phyloP scores from a whole-genome alignment of 2,329 filamentous ascomycete species.

The Arachnomyces sp. region DNA sequence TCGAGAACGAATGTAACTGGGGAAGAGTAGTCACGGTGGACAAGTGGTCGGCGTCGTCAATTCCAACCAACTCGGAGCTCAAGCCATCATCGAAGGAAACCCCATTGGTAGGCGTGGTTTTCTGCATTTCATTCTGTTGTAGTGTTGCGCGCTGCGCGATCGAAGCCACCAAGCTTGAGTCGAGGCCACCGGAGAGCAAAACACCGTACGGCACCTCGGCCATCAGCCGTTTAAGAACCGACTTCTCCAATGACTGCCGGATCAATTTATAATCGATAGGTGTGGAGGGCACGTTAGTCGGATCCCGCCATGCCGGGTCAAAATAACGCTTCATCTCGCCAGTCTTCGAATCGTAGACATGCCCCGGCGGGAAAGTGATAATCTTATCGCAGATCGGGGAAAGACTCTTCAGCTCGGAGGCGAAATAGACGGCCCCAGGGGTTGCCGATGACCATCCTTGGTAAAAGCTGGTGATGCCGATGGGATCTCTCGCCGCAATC shows the following conservation, averaged over 20 bases:
- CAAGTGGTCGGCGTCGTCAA: conserved; percentile 85
- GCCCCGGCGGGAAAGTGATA: conserved; percentile 85
- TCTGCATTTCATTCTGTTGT: conserved; percentile 51
- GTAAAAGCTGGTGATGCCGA: conserved; percentile 96
- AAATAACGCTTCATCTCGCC: conserved; percentile 80
- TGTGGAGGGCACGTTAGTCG: conserved; percentile 64
- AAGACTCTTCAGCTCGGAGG: conserved; percentile 91
- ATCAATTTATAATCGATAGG: conserved; percentile 79
- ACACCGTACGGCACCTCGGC: conserved; percentile 98
- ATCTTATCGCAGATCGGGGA: conserved; percentile 93
- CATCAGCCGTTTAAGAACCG: conserved; percentile 95
- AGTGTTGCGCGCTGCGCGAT: conserved; percentile 92
- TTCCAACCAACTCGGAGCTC: conserved; percentile 66
- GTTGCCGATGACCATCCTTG: conserved; percentile 82
- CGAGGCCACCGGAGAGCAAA: conserved; percentile 84
- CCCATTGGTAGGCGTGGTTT: conserved; percentile 28
- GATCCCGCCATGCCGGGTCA: conserved; percentile 87
- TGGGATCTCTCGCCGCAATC: conserved; percentile 89
- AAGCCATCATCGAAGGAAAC: conserved; percentile 22
- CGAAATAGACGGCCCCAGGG: conserved; percentile 84
- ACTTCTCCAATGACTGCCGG: conserved; percentile 74
- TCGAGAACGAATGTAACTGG: conserved; percentile 97
- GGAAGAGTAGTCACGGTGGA: conserved; percentile 86
- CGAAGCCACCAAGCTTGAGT: conserved; percentile 89
- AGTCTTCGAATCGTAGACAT: conserved; percentile 92